Conservation (phyloP, 257 asterid genomes). For the Anisodus tanguticus region DNA sequence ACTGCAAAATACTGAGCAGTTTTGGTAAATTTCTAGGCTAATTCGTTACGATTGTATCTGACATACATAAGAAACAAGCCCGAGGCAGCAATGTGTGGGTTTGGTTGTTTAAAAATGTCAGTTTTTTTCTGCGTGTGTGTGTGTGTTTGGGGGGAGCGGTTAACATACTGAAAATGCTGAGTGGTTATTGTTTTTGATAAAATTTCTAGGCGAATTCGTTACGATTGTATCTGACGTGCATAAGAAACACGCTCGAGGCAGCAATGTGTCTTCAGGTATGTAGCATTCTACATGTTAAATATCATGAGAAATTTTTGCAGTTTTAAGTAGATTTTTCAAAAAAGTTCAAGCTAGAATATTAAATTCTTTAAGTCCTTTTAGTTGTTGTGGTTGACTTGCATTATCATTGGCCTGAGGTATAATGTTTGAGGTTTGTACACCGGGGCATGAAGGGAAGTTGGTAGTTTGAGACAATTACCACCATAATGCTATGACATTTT, state of each 20-base stretch:
- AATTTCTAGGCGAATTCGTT: slow-evolving; percentile 56
- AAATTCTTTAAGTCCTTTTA: slow-evolving; percentile 4
- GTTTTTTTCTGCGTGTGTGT: too few species aligned
- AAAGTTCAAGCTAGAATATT: not conserved
- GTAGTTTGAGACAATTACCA: not conserved
- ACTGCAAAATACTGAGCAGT: not conserved
- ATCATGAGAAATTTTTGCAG: not conserved
- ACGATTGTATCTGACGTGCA: slow-evolving; percentile 75
- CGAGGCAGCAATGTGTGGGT: slow-evolving; percentile 42
- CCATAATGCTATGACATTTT: not conserved
- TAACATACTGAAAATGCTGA: too few species aligned
- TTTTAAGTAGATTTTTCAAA: not conserved
- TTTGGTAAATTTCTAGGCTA: slow-evolving; percentile 47
- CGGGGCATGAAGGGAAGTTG: not conserved
- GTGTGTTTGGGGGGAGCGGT: not conserved
- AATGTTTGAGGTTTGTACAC: not conserved
- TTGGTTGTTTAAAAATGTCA: too few species aligned
- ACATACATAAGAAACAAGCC: slow-evolving; percentile 84
- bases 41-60: slow-evolving; percentile 64
- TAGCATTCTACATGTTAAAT: slow-evolving; percentile 30
- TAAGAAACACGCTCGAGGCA: slow-evolving; percentile 84
- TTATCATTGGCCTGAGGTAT: not conserved
- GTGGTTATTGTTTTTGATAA: too few species aligned
- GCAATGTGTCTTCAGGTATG: slow-evolving; percentile 92
- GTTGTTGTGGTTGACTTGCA: not conserved